phyloP scores from a whole-genome alignment of 73 alveolate species.

The Strombidium stylifer region DNA sequence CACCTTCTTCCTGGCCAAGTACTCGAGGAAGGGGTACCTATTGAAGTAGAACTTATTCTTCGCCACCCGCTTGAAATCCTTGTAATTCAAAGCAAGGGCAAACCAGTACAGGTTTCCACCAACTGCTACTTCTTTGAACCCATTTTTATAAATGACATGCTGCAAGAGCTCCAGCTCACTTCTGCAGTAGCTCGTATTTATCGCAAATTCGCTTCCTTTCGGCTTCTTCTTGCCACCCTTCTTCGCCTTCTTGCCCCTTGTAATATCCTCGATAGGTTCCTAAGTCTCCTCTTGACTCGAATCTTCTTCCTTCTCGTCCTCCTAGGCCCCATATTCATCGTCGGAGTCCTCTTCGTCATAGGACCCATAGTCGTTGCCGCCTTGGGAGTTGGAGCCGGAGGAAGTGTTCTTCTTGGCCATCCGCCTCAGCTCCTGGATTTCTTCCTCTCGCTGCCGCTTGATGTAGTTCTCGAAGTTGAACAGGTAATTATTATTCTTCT shows the following conservation, averaged over 20 bases:
- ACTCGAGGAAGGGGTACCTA: constrained; percentile 73
- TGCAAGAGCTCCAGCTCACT: constrained; percentile 54
- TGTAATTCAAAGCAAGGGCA: constrained; percentile 50
- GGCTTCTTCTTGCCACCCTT: not conserved
- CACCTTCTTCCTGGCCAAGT: constrained; percentile 67
- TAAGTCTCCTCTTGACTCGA: constrained; percentile 1
- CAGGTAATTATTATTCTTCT: too few relatives aligned
- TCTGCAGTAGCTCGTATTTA: constrained; percentile 48
- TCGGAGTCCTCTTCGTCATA: too few relatives aligned
- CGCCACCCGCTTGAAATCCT: constrained; percentile 5
- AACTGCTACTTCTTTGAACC: constrained; percentile 29
- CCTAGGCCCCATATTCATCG: too few relatives aligned
- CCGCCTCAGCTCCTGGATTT: too few relatives aligned
- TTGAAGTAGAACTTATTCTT: constrained; percentile 31
- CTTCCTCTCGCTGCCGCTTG: too few relatives aligned
- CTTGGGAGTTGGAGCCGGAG: too few relatives aligned
- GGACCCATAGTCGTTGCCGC: too few relatives aligned
- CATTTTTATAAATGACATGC: constrained; percentile 32
- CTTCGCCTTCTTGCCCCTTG: not conserved
- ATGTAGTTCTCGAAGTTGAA: too few relatives aligned
- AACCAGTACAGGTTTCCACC: constrained; percentile 51
- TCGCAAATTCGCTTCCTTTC: constrained; percentile 6
- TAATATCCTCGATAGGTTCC: not conserved
- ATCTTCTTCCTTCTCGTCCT: constrained; percentile 11
- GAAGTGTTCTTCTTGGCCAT: too few relatives aligned